Percentiles rank a stretch among this genome's conserved stretches.
Evolutionary conservation across 106 monocot species (phyloP).

Genomic region (Chionographis japonica): DNA sequence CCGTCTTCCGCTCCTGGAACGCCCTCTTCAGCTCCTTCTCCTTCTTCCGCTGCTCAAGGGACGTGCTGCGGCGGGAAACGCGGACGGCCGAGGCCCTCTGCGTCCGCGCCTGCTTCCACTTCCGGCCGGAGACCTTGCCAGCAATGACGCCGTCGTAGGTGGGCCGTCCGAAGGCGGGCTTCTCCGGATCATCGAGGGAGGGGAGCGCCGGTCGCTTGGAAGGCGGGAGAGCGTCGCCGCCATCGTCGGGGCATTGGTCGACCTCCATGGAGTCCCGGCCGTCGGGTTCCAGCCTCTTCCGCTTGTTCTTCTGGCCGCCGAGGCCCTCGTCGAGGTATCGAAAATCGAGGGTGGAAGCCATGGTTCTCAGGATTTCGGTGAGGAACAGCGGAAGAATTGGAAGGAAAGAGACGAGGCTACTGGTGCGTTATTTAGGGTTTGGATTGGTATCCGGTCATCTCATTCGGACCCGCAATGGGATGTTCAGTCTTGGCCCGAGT

Average conservation of each 20-base stretch:
- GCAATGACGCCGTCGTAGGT: slow-evolving; percentile 90
- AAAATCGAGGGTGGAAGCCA: slow-evolving; percentile 92
- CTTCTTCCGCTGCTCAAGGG: slow-evolving; percentile 47
- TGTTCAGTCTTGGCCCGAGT: too few species aligned
- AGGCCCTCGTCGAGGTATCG: slow-evolving; percentile 89
- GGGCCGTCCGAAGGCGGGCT: slow-evolving; percentile 46
- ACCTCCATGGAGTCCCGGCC: slow-evolving; percentile 46
- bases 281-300: slow-evolving; percentile 34
- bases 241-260: slow-evolving; percentile 15
- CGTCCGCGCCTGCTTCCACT: slow-evolving; percentile 82
- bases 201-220: slow-evolving; percentile 72
- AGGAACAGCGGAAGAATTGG: slow-evolving; percentile 1
- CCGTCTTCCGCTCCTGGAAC: slow-evolving; percentile 61
- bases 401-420: too few species aligned
- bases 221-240: slow-evolving; percentile 16
- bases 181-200: slow-evolving; percentile 54
- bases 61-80: slow-evolving; percentile 28
- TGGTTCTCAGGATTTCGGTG: slow-evolving; percentile 11
- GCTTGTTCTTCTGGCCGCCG: slow-evolving; percentile 76
- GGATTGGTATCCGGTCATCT: too few species aligned
- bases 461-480: too few species aligned
- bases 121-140: slow-evolving; percentile 75
- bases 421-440: too few species aligned
- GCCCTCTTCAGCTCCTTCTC: slow-evolving; percentile 84
- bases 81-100: slow-evolving; percentile 64